Evolutionary conservation across 495 filamentous ascomycete species (phyloP).

Genomic region (Neurospora terricola): DNA sequence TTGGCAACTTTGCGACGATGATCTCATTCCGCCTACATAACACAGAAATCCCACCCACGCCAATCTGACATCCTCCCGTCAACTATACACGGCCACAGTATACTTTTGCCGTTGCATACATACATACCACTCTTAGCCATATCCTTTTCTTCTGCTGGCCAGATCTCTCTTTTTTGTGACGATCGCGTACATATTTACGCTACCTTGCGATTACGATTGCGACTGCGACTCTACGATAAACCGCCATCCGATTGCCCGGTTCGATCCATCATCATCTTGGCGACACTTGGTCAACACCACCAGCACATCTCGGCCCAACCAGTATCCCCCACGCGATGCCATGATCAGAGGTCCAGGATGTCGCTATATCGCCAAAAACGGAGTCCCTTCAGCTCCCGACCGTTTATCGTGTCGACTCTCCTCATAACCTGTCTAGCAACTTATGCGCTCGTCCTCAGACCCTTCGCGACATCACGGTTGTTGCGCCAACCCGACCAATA

Average conservation of each 20-base stretch:
- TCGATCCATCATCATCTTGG: neutral
- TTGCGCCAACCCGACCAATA: slow-evolving; percentile 4
- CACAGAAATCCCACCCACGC: neutral
- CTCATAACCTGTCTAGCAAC: slow-evolving; percentile 28
- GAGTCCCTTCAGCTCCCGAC: slow-evolving; percentile 24
- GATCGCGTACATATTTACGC: neutral
- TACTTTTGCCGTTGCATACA: neutral
- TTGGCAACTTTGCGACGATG: neutral
- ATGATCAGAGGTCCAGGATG: slow-evolving; percentile 13
- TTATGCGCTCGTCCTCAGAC: slow-evolving; percentile 17
- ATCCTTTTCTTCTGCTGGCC: neutral
- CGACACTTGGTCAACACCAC: neutral
- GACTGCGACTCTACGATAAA: neutral
- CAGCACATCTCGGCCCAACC: neutral
- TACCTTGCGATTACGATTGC: neutral
- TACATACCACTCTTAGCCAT: neutral
- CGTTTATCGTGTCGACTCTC: slow-evolving; percentile 26
- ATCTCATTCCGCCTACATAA: neutral
- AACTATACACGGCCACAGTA: neutral
- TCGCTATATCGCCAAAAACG: slow-evolving; percentile 5
- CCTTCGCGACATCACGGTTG: neutral
- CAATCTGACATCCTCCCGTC: neutral
- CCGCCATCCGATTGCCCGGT: neutral
- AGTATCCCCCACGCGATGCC: neutral
- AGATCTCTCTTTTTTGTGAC: neutral